Conservation (phyloP, 2,329 filamentous ascomycete genomes). For the Cadophora luteo-olivacea region DNA sequence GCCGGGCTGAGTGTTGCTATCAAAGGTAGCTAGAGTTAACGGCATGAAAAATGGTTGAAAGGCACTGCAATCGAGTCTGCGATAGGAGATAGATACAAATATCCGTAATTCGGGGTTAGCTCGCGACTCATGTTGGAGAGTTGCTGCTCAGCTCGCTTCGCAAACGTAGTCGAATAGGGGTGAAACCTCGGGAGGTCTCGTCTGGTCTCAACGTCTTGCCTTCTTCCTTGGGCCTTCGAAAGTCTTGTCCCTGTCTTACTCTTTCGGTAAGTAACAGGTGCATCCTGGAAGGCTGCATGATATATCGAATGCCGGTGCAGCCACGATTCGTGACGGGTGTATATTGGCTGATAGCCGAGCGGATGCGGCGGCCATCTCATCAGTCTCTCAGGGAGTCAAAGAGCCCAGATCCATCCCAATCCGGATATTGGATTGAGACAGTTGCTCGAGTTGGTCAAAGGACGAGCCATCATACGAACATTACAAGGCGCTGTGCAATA, state of each 20-base stretch:
- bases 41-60: not conserved
- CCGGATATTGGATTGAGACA: not conserved
- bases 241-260: not conserved
- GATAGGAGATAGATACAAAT: not conserved
- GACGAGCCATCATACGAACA: too few relatives aligned
- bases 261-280: not conserved
- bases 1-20: slow-evolving; percentile 1
- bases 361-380: slow-evolving; percentile 6
- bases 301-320: not conserved
- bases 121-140: slow-evolving; percentile 8
- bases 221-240: slow-evolving; percentile 10
- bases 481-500: not conserved
- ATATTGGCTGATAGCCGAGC: slow-evolving; percentile 6
- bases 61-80: not conserved
- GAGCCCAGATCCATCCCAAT: not conserved
- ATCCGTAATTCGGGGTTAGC: not conserved
- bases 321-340: slow-evolving; percentile 10
- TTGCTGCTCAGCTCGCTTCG: not conserved
- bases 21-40: not conserved
- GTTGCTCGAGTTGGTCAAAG: not conserved
- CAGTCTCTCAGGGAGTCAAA: not conserved
- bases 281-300: slow-evolving; percentile 1
- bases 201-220: not conserved
- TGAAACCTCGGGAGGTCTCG: not conserved
- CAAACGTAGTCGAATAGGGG: slow-evolving; percentile 5